These are phyloP conservation scores for Pythium aristosporum DNA, from an alignment of 352 stramenopile species.

Conservation along the genomic window DNA sequence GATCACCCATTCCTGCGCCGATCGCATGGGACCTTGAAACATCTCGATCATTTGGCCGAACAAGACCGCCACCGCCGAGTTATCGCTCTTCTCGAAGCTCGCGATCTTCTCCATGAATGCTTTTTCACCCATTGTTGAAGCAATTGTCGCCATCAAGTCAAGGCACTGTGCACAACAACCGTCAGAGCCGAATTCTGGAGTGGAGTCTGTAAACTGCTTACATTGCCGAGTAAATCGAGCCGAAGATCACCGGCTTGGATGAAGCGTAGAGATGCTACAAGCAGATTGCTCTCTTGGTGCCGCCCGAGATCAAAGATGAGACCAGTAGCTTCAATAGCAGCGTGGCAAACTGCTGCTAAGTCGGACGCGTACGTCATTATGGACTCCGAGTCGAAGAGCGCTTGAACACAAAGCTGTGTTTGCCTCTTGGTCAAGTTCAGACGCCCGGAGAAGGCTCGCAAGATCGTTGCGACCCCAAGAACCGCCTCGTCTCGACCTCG, in stretches of 20 bases:
- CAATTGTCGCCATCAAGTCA: constrained; percentile 15
- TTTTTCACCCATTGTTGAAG: neutral
- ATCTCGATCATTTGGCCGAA: constrained; percentile 10
- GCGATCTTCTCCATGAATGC: constrained; percentile 9
- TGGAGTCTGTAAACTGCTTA: neutral
- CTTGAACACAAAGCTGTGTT: constrained; percentile 4
- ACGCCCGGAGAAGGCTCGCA: constrained; percentile 1
- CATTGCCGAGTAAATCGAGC: constrained; percentile 18
- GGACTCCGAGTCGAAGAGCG: constrained; percentile 13
- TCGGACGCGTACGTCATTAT: constrained; percentile 19
- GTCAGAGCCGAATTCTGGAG: neutral
- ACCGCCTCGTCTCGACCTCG: constrained; percentile 19
- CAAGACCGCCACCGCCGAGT: neutral
- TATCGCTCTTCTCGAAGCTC: neutral
- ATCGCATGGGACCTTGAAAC: constrained; percentile 3
- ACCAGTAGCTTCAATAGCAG: neutral
- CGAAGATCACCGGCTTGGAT: constrained; percentile 5
- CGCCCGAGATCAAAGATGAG: neutral
- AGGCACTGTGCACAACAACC: constrained; percentile 12
- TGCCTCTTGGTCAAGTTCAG: neutral
- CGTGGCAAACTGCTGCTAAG: constrained; percentile 9
- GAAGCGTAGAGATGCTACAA: constrained; percentile 8
- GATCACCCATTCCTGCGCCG: constrained; percentile 7
- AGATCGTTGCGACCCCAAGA: constrained; percentile 3
- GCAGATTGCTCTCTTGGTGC: neutral